Evolutionary conservation across 108 stramenopile genomes (phyloP).

Genomic region (Mayamaea pseudoterrestris): DNA sequence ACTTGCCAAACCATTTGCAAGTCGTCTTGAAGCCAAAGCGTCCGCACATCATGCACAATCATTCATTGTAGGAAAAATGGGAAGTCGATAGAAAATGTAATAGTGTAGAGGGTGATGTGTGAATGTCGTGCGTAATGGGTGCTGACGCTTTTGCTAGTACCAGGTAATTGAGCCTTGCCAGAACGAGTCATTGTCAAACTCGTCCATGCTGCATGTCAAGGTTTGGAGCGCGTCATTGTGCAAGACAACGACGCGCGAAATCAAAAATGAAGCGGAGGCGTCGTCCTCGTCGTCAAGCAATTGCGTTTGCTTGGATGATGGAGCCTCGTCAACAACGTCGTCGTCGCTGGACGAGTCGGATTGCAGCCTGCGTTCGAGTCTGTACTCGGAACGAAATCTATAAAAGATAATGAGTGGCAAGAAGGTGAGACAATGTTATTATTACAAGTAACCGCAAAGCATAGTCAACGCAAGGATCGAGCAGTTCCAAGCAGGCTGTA

Average conservation of each 20-base stretch:
- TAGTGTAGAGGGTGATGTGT: too few relatives aligned
- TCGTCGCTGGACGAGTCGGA: constrained; percentile 32
- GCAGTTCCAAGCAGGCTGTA: too few relatives aligned
- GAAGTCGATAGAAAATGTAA: too few relatives aligned
- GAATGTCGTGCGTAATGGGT: too few relatives aligned
- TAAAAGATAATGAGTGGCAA: constrained; percentile 3
- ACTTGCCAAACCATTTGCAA: too few relatives aligned
- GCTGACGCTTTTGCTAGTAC: too few relatives aligned
- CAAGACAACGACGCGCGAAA: constrained; percentile 70
- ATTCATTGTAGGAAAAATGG: too few relatives aligned
- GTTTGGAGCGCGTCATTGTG: constrained; percentile 72
- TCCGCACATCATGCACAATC: too few relatives aligned
- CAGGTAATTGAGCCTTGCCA: constrained; percentile 84
- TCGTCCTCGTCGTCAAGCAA: constrained; percentile 19
- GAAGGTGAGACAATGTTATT: constrained; percentile 1
- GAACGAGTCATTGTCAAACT: constrained; percentile 84
- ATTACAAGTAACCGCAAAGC: too few relatives aligned
- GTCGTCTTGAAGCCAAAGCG: too few relatives aligned
- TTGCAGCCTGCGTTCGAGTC: constrained; percentile 46
- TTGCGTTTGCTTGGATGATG: too few relatives aligned
- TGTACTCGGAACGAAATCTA: constrained; percentile 74
- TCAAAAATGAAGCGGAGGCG: constrained; percentile 23
- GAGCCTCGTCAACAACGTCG: constrained; percentile 10
- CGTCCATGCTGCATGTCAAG: constrained; percentile 33
- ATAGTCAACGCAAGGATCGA: not conserved